Evolutionary conservation across 1,284 basidiomycete species (phyloP).

Genomic region (Dichomitus squalens): DNA sequence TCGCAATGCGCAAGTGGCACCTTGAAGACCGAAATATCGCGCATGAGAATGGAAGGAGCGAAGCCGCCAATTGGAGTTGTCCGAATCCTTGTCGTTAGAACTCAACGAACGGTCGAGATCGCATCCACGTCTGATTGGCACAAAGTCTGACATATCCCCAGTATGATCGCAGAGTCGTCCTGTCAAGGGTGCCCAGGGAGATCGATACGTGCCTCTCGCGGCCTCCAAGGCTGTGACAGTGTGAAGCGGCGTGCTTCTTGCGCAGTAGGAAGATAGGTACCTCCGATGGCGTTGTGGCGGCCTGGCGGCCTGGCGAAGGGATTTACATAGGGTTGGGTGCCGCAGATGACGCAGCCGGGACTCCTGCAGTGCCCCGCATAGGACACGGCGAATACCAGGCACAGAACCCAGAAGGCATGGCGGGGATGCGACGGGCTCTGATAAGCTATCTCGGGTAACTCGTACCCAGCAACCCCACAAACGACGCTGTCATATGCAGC

Average conservation of each 20-base stretch:
- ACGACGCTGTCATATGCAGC: not conserved
- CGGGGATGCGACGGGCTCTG: not conserved
- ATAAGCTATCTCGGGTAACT: conserved; percentile 5
- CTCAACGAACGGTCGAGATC: not conserved
- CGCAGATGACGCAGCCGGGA: not conserved
- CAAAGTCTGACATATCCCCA: not conserved
- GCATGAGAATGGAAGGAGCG: not conserved
- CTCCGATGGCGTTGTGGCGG: not conserved
- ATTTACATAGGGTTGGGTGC: not conserved
- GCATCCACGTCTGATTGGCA: not conserved
- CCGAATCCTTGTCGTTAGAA: not conserved
- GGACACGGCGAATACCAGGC: not conserved
- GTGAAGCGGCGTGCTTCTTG: not conserved
- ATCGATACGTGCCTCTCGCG: not conserved
- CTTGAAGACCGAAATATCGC: conserved; percentile 2
- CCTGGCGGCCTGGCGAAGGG: not conserved
- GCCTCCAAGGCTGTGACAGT: not conserved
- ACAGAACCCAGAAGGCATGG: not conserved
- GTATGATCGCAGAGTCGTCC: not conserved
- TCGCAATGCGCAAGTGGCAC: not conserved
- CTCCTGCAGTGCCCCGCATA: not conserved
- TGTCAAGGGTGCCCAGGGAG: not conserved
- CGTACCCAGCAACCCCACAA: not conserved
- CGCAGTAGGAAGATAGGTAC: not conserved
- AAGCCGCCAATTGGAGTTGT: not conserved